phyloP scores from a whole-genome alignment of 345 rosid genomes.

The Cardamine chenopodiifolia region DNA sequence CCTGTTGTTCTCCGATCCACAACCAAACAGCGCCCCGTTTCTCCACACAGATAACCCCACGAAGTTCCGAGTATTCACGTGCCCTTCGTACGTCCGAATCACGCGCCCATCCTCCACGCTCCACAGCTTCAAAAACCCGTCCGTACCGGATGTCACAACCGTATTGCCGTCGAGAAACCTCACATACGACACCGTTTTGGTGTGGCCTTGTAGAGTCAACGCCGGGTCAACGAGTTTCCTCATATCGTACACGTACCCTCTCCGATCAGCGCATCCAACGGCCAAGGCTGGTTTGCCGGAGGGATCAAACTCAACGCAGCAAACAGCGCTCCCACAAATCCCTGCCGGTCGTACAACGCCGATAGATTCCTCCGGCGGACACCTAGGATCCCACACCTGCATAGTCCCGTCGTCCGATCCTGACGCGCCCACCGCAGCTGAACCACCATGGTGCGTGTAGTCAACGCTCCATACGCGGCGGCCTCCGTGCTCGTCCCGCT shows the following conservation, averaged over 20 bases:
- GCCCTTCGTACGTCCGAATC: constrained; percentile 75
- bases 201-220: constrained; percentile 58
- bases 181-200: constrained; percentile 70
- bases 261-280: constrained; percentile 78
- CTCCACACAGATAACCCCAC: constrained; percentile 88
- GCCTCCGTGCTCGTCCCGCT: constrained; percentile 94
- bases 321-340: constrained; percentile 53
- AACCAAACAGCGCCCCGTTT: constrained; percentile 68
- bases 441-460: constrained; percentile 47
- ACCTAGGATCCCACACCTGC: constrained; percentile 89
- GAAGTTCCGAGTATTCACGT: constrained; percentile 68
- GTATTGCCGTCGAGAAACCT: constrained; percentile 52
- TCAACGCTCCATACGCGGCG: constrained; percentile 91
- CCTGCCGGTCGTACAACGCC: constrained; percentile 53
- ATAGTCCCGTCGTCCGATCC: constrained; percentile 90
- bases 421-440: constrained; percentile 64
- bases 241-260: constrained; percentile 68
- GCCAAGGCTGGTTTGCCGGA: constrained; percentile 58
- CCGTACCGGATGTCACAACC: constrained; percentile 63
- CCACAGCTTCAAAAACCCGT: constrained; percentile 84
- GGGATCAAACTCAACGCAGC: constrained; percentile 77
- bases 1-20: constrained; percentile 84
- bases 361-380: constrained; percentile 51
- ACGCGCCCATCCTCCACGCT: constrained; percentile 33
- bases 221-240: constrained; percentile 58